Percentiles rank a stretch among this genome's conserved stretches.
Evolutionary conservation across 2,329 filamentous ascomycete genomes (phyloP).

Genomic region (Podosphaera leucotricha): DNA sequence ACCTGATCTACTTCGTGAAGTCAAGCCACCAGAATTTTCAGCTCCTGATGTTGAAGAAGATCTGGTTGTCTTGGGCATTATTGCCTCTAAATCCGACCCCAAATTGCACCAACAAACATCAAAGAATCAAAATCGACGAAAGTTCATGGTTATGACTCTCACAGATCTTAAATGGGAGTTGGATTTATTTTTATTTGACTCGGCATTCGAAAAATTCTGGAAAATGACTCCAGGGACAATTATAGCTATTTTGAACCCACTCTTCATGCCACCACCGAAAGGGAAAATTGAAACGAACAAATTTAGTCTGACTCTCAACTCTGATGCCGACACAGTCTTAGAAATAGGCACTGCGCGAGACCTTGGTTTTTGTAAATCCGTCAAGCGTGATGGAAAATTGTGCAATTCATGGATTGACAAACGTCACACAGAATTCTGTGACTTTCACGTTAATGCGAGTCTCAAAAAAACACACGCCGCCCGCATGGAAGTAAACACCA

Average conservation of each 20-base stretch:
- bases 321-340: slow-evolving; percentile 67
- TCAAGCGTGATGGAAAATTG: slow-evolving; percentile 60
- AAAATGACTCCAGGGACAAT: slow-evolving; percentile 82
- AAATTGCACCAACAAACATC: slow-evolving; percentile 29
- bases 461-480: slow-evolving; percentile 43
- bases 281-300: slow-evolving; percentile 53
- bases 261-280: slow-evolving; percentile 65
- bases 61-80: slow-evolving; percentile 68
- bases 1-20: slow-evolving; percentile 54
- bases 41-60: slow-evolving; percentile 68
- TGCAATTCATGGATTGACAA: slow-evolving; percentile 75
- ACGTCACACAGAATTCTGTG: slow-evolving; percentile 72
- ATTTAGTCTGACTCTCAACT: slow-evolving; percentile 69
- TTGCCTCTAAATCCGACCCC: slow-evolving; percentile 73
- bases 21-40: slow-evolving; percentile 65
- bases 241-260: slow-evolving; percentile 76
- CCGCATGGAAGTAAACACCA: slow-evolving; percentile 60
- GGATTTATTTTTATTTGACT: slow-evolving; percentile 77
- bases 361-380: slow-evolving; percentile 65
- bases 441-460: slow-evolving; percentile 71
- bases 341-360: slow-evolving; percentile 73
- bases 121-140: slow-evolving; percentile 32
- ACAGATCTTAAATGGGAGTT: slow-evolving; percentile 79
- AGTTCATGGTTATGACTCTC: slow-evolving; percentile 81
- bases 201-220: slow-evolving; percentile 81